phyloP scores from a whole-genome alignment of 139 green algal genomes.

The Chlorella sp. region DNA sequence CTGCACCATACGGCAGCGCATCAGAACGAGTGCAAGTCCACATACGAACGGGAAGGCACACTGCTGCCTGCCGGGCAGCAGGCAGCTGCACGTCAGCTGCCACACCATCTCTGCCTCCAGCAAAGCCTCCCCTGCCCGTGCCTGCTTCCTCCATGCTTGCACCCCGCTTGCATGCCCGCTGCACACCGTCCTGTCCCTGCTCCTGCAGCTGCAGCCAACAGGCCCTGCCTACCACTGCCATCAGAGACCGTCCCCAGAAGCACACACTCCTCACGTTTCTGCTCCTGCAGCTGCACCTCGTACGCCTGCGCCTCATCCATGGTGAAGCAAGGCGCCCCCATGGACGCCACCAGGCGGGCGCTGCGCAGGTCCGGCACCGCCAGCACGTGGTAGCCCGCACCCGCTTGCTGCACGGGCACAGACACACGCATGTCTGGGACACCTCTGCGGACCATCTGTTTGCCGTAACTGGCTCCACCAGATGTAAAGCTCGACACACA shows the following conservation, averaged over 20 bases:
- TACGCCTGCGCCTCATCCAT: conserved; percentile 15
- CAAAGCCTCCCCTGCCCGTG: neutral
- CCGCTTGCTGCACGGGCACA: neutral
- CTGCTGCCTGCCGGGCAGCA: too few relatives aligned
- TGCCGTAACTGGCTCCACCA: too few relatives aligned
- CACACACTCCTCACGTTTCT: too few relatives aligned
- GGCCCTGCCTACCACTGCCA: neutral
- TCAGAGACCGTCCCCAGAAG: too few relatives aligned
- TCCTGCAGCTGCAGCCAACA: neutral
- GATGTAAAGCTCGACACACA: too few relatives aligned
- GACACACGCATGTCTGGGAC: neutral
- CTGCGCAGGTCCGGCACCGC: conserved; percentile 24
- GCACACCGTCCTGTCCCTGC: neutral
- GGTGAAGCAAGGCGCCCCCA: conserved; percentile 22
- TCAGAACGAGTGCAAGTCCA: too few relatives aligned
- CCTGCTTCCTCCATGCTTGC: neutral
- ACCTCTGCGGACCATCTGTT: too few relatives aligned
- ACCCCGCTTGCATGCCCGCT: neutral
- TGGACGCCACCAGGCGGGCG: conserved; percentile 11
- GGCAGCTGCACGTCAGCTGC: too few relatives aligned
- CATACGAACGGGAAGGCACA: too few relatives aligned
- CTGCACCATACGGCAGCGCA: too few relatives aligned
- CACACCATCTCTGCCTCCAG: too few relatives aligned
- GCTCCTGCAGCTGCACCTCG: neutral
- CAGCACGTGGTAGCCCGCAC: conserved; percentile 30